Evolutionary conservation across 306 rosid species (phyloP).

Genomic region (Pyrus bretschneideri): DNA sequence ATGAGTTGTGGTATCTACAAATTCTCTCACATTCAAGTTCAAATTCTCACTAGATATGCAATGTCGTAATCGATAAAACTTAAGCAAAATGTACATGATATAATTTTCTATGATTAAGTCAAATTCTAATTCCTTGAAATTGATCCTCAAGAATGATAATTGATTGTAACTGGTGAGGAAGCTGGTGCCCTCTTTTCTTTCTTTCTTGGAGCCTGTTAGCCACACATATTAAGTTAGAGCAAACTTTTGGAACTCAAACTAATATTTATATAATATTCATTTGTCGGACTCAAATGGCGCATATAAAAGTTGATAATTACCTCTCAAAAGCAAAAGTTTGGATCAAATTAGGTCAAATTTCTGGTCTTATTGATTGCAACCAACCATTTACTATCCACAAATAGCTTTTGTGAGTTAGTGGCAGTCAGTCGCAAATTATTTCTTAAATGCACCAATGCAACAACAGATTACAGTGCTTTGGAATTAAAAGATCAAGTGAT

Average conservation of each 20-base stretch:
- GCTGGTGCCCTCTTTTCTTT: too few species aligned
- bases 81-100: background rate
- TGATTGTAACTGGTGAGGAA: too few species aligned
- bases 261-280: background rate
- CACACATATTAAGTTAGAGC: background rate
- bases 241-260: background rate
- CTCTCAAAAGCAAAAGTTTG: background rate
- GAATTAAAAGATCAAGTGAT: too few species aligned
- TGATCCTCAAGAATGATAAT: too few species aligned
- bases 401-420: background rate
- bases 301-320: background rate
- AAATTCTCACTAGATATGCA: background rate
- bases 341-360: background rate
- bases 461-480: background rate
- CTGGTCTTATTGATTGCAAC: background rate
- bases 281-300: background rate
- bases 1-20: too few species aligned
- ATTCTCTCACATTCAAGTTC: background rate
- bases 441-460: background rate
- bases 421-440: background rate
- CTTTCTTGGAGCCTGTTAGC: background rate
- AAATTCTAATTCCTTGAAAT: background rate
- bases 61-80: background rate
- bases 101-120: background rate
- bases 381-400: background rate